Evolutionary conservation across 768 basidiomycete genomes (phyloP), one percentile per base, ranked within the genome.

Genomic region (Pholiota microspora): DNA sequence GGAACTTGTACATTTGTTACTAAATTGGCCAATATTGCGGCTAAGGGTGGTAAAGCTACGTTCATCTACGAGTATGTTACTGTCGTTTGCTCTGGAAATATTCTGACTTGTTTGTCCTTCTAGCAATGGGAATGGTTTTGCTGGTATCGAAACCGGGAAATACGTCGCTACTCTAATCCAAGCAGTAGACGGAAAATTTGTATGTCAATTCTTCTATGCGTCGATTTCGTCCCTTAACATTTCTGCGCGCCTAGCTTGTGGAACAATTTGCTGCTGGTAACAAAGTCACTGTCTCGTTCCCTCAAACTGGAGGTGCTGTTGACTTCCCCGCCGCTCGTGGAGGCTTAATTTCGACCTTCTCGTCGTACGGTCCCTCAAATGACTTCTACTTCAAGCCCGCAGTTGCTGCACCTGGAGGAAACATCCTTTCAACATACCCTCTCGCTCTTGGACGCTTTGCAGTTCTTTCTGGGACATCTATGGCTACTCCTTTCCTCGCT

Each of bases 1-100:
- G 86, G 86, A 1, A 75, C 73, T 2, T 87, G 86, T 63, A 68
- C 77, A 0, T 80, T 84, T 54, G 77, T 81, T 40, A 61, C 73
- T 48, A 87, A 86, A 62, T 63, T 83, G 25, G 62, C 65, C 2
- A 83, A 84, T 59, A 69, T 77, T n/a, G 76, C 74, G 13, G 80
- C 76, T 0, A 81, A 81, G 55, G 81, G 82, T 3, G 82, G 67
- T 0, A 73, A 73, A 24, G 64, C 70, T 15, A 64, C 72, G 1
- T 56, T 83, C 21, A 77, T 84, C 53, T 84, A 84, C 59, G 77
- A 82, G 81, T 82, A 60, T 44, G 77, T 65, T 2, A n/a, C 15
- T 46, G 21, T 31, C n/a, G 1, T n/a, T 21, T 35, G 40, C 8
- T 23, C n/a, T 27, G 40, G 21, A 12, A 27, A 31, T 16, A 24